Base-by-base conservation (phyloP, 176 grass and related monocot species). In the Areca catechu region DNA sequence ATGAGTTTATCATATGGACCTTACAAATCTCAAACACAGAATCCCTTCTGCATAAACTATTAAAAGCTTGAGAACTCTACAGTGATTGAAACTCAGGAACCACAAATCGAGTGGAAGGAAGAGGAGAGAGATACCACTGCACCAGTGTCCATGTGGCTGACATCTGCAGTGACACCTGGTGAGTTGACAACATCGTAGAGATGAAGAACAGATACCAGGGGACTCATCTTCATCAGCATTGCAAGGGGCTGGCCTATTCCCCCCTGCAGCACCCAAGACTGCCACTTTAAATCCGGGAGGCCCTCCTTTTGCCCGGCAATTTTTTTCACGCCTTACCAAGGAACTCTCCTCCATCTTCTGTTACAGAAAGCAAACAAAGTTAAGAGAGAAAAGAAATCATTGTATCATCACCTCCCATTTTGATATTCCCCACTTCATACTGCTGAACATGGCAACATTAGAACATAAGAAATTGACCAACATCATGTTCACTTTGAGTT, bases 151-250 rank as follows among this genome's bases (percentile, higher is more conserved):
- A 95, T 95, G 68, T 90, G 90, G 70, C 86, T 84, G 60, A 90
- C 63, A 71, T 95, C 86, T 22, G 90, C 80, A 16, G 90, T 86
- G 56, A 95, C 90, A 74, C 90, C 90, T 48, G 86, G 86, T 10
- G 79, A 62, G 57, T 90, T 95, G 25, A 84, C 86, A 61, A 95
- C 86, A 79, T 95, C 90, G 0, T 95, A 95, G 1, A 95, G 75
- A 73, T 95, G 83, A 30, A 95, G 86, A 63, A 86, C 77, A 4
- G 86, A 90, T 49, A 95, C 77, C 67, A 90, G 77, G 48, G 83
- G 77, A 53, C 84, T 95, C 77, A 95, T 95, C 77, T 95, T 95
- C 86, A 95, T 84, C 47, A 90, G 77, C 58, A 95, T 63, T 10
- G 83, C 60, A 5, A 95, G 86, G 1, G 90, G 83, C 73, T 95